Evolutionary conservation across 192 early-diverging fungal species (phyloP), one percentile per base, ranked within the genome.

Genomic region (Funneliformis geosporum): DNA sequence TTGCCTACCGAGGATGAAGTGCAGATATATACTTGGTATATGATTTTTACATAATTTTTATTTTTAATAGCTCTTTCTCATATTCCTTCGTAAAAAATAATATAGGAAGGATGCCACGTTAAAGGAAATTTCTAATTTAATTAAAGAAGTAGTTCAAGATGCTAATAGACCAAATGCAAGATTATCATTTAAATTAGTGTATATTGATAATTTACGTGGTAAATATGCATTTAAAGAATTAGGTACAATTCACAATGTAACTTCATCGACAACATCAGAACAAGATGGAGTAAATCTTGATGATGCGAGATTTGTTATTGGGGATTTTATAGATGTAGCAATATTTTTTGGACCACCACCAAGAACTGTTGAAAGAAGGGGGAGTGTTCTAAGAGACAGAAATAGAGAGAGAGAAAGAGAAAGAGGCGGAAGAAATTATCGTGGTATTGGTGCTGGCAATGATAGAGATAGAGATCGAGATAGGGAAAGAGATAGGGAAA

Each of bases 21-120:
- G 25, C 80, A 84, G 43, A 43, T 91, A 62, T 88, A 91, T 59
- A 91, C 90, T 16, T 91, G 90, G 89, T 90, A 84, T 25, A 33
- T 21, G 27, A n/a, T 25, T 43, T 33, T 50, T 16, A 33, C 2
- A 33, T 33, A 2, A 21, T 55, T 60, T 68, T 76, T 65, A 61
- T 46, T 64, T 23, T 38, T 62, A 8, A 5, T 33, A 8, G 12
- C 21, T 40, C 23, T 14, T 21, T 64, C 78, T 64, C 23, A 66
- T 38, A 27, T 40, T 60, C 40, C 16, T 43, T 47, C 23, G 60
- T 21, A 5, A 18, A 82, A 42, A 75, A 33, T 16, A 43, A 10
- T 40, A 61, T 83, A 91, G 89, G 90, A 88, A 85, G 65, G 87
- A 92, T 77, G 89, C 90, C 43, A 88, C 91, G 11, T 80, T 92